A percentile compares a stretch with the other conserved stretches of the same genome.
Conservation (phyloP, 208 protist species). For the Kentomonas sorsogonicus region DNA sequence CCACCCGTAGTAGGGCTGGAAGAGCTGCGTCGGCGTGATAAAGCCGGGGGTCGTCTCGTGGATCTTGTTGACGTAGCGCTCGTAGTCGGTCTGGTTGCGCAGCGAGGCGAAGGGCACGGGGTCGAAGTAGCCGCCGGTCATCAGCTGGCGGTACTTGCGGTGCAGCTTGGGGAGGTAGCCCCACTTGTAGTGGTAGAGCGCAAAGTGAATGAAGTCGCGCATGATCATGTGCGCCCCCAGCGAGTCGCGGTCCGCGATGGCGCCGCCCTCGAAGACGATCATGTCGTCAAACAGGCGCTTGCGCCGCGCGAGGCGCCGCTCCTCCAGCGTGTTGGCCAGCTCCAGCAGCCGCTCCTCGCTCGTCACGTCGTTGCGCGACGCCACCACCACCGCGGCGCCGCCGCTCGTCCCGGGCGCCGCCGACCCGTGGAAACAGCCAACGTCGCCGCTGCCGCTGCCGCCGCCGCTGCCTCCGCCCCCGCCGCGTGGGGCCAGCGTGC, state of each 20-base stretch:
- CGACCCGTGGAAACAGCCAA: no score
- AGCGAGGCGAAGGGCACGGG: slow-evolving; percentile 74
- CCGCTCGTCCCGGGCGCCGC: no score
- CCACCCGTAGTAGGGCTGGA: slow-evolving; percentile 86
- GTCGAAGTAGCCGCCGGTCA: slow-evolving; percentile 85
- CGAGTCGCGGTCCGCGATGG: slow-evolving; percentile 56
- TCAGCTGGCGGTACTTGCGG: slow-evolving; percentile 79
- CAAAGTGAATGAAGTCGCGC: slow-evolving; percentile 85
- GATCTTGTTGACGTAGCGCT: slow-evolving; percentile 62
- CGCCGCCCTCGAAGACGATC: slow-evolving; percentile 83
- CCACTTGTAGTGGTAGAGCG: slow-evolving; percentile 80
- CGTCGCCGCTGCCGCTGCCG: slow-evolving; percentile 3
- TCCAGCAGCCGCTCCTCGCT: slow-evolving; percentile 35
- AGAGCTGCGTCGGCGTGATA: slow-evolving; percentile 77
- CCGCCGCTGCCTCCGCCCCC: not conserved
- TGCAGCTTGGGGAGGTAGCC: slow-evolving; percentile 87
- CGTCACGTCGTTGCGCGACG: slow-evolving; percentile 44
- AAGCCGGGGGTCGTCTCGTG: slow-evolving; percentile 73
- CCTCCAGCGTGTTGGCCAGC: slow-evolving; percentile 44
- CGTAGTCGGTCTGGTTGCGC: slow-evolving; percentile 81
- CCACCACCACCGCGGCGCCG: slow-evolving; percentile 41
- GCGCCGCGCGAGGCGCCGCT: slow-evolving; percentile 58
- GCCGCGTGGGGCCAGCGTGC: not conserved
- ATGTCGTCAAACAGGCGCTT: slow-evolving; percentile 72
- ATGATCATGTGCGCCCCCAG: slow-evolving; percentile 70